Evolutionary conservation across 2,329 filamentous ascomycete genomes (phyloP).

Genomic region (Cladosporium oxysporum): DNA sequence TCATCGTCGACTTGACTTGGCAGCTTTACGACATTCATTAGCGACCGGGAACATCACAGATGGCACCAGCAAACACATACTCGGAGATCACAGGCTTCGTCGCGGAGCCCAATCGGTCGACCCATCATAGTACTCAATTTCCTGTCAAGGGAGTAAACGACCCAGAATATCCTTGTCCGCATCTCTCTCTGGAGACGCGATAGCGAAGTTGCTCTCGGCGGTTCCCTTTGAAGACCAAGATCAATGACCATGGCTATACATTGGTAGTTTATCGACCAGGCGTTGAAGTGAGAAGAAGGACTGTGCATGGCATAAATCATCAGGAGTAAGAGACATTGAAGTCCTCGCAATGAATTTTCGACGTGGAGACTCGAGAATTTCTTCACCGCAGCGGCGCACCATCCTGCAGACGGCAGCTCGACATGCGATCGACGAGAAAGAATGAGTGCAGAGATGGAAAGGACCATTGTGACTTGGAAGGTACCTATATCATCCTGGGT

Average conservation of each 20-base stretch:
- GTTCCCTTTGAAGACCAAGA: neutral
- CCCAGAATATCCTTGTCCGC: slow-evolving; percentile 4
- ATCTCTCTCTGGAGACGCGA: neutral
- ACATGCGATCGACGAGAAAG: slow-evolving; percentile 1
- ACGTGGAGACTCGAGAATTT: neutral
- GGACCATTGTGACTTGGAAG: slow-evolving; percentile 1
- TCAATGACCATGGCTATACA: slow-evolving; percentile 10
- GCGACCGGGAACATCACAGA: neutral
- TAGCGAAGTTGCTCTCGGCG: neutral
- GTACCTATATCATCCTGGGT: neutral
- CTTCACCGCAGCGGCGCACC: neutral
- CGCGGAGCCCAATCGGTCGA: neutral
- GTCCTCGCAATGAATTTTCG: neutral
- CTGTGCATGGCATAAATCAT: slow-evolving; percentile 3
- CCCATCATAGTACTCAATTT: slow-evolving; percentile 7
- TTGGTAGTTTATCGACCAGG: neutral
- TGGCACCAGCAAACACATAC: neutral
- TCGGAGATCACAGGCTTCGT: slow-evolving; percentile 9
- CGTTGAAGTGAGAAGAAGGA: slow-evolving; percentile 6
- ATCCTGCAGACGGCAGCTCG: neutral
- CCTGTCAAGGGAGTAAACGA: neutral
- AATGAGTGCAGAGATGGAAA: neutral
- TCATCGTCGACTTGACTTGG: neutral
- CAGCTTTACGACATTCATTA: neutral
- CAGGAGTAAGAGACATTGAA: neutral